Evolutionary conservation across 805 yeast species (phyloP).

Genomic region (Schizosaccharomyces japonicus): DNA sequence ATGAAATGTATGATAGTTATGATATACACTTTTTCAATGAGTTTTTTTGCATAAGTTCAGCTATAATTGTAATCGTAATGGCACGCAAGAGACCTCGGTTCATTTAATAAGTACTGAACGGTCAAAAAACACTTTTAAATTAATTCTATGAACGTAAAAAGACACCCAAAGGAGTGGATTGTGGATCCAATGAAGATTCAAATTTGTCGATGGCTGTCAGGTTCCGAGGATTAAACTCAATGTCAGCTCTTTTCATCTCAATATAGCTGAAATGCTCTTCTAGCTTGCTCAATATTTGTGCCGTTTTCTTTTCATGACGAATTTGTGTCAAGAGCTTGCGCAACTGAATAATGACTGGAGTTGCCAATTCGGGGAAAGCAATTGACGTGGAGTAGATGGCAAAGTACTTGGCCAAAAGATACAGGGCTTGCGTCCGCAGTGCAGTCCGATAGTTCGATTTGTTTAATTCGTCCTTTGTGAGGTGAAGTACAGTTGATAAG

Average conservation of each 20-base stretch:
- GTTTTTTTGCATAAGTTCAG: too few relatives aligned
- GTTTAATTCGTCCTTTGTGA: background rate
- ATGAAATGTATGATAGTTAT: too few relatives aligned
- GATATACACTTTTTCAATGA: too few relatives aligned
- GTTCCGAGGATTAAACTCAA: background rate
- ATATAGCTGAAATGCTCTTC: background rate
- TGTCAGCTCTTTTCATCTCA: background rate
- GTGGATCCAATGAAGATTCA: background rate
- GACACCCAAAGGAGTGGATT: background rate
- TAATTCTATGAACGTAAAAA: too few relatives aligned
- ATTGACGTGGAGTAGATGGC: conserved; percentile 61
- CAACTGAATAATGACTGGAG: conserved; percentile 58
- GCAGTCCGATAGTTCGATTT: background rate
- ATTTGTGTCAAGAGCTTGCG: background rate
- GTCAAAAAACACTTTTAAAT: too few relatives aligned
- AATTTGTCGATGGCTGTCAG: background rate
- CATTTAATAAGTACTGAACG: too few relatives aligned
- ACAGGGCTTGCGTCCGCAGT: conserved; percentile 35
- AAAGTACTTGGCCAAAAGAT: conserved; percentile 58
- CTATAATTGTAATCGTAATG: too few relatives aligned
- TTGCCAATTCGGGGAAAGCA: conserved; percentile 36
- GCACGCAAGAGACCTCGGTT: too few relatives aligned
- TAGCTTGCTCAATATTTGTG: background rate
- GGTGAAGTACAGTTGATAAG: background rate
- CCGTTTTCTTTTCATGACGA: background rate